Evolutionary conservation across 78 protist species (phyloP), one percentile per base, ranked within the genome.

Genomic region (slime mould (Dictyostelium discoideum)): DNA sequence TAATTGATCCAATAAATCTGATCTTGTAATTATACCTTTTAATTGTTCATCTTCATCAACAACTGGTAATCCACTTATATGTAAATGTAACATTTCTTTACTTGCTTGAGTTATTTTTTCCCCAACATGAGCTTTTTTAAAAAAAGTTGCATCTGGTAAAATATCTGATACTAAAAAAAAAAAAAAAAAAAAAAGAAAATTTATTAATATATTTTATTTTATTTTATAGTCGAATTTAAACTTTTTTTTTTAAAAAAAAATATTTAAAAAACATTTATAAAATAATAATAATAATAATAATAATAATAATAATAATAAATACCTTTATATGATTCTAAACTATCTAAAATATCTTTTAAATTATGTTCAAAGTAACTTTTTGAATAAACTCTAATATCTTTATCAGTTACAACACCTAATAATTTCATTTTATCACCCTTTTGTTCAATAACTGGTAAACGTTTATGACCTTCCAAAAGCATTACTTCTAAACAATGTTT

Each of bases 1-100:
- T 18, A 80, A 74, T 26, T 88, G 94, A 80, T 88, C 94, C 57
- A 88, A 80, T 26, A 88, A 5, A 67, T 88, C 94, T 10, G 94
- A 88, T 67, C 94, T 80, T 20, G 94, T 42, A 10, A 88, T 46
- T 24, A 88, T 29, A 11, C 94, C 94, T 5, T 54, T 65, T 67
- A 88, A 65, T 69, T 65, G 65, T 9, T 42, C 79, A 9, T 80
- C 48, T 29, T 80, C 37, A 80, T 78, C 46, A 10, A 88, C 94
- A 24, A 88, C 94, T 16, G 94, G 94, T 26, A 88, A 29, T 4
- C 94, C 85, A 63, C 44, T 88, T 7, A 88, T 80, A 44, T 57
- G 32, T 65, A n/a, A 16, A 6, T 46, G 29, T 60, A 48, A 63
- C 86, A 88, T 80, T 63, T 63, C 39, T 29, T 88, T 88, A 44